Conservation (phyloP, 192 early-diverging fungal genomes). For the Mortierella hygrophila region DNA sequence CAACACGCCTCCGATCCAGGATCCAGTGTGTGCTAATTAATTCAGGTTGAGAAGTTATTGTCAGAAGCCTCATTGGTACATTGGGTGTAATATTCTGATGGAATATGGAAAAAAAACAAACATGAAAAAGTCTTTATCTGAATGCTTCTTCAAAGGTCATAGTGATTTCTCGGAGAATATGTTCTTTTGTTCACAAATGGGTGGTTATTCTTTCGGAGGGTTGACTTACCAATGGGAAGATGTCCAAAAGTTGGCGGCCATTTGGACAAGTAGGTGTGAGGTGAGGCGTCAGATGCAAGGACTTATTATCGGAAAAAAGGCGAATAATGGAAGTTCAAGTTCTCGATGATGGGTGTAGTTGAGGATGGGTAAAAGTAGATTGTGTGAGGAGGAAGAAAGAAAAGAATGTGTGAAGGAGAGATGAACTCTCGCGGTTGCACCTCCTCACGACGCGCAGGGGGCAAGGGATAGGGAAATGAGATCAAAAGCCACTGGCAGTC, state of each 20-base stretch:
- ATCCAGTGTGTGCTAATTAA: conserved; percentile 70
- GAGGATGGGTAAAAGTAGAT: neutral
- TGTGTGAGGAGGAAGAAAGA: neutral
- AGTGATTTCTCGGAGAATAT: neutral
- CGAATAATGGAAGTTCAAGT: neutral
- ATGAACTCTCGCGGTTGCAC: neutral
- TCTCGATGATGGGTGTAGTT: neutral
- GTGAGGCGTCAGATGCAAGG: conserved; percentile 4
- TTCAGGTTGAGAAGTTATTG: neutral
- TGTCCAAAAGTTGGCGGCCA: conserved; percentile 84
- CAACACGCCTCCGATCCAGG: conserved; percentile 64
- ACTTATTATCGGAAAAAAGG: neutral
- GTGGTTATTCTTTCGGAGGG: neutral
- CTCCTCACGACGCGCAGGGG: neutral
- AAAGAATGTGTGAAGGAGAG: neutral
- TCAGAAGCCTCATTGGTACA: neutral
- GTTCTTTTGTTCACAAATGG: neutral
- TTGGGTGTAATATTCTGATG: neutral
- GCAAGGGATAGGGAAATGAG: neutral
- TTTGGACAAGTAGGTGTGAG: conserved; percentile 24
- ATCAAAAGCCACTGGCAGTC: conserved; percentile 1
- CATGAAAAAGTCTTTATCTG: neutral
- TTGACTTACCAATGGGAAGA: conserved; percentile 73
- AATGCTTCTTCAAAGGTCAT: neutral
- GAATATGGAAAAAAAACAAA: neutral